Conservation (phyloP, 495 filamentous ascomycete species). For the Hyaloscypha hepaticicola region DNA sequence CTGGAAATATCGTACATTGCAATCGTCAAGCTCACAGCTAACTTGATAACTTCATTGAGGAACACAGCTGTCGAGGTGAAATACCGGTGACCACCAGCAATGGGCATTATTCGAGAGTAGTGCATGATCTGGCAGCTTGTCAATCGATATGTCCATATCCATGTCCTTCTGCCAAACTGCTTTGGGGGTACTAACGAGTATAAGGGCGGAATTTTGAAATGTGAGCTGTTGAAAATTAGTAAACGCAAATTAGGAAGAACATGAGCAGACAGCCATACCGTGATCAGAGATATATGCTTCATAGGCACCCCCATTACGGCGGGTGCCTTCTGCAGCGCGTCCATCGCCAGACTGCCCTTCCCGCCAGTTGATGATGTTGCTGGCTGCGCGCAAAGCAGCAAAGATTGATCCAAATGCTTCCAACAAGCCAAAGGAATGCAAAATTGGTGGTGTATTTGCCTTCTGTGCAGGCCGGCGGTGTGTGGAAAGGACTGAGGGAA, state of each 20-base stretch:
- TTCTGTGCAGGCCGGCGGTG: slow-evolving; percentile 4
- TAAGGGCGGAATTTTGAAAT: slow-evolving; percentile 76
- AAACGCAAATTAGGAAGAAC: not conserved
- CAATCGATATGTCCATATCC: slow-evolving; percentile 7
- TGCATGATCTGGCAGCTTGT: slow-evolving; percentile 60
- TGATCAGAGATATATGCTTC: slow-evolving; percentile 76
- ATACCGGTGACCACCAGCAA: slow-evolving; percentile 78
- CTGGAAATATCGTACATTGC: slow-evolving; percentile 83
- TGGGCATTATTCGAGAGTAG: slow-evolving; percentile 90
- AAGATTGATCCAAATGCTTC: not conserved
- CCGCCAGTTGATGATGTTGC: not conserved
- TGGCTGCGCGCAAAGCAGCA: not conserved
- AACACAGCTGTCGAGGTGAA: slow-evolving; percentile 93
- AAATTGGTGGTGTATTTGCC: not conserved
- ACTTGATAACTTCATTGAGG: slow-evolving; percentile 88
- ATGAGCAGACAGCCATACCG: slow-evolving; percentile 52
- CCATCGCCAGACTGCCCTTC: slow-evolving; percentile 19
- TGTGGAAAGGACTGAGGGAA: slow-evolving; percentile 12
- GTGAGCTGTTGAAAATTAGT: slow-evolving; percentile 57
- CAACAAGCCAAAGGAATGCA: not conserved
- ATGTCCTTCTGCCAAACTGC: not conserved
- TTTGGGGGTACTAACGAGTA: slow-evolving; percentile 53
- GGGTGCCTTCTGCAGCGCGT: slow-evolving; percentile 29
- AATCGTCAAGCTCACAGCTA: slow-evolving; percentile 80
- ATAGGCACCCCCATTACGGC: slow-evolving; percentile 63